phyloP scores from a whole-genome alignment of 2,329 filamentous ascomycete species.

The Alternaria infectoria region DNA sequence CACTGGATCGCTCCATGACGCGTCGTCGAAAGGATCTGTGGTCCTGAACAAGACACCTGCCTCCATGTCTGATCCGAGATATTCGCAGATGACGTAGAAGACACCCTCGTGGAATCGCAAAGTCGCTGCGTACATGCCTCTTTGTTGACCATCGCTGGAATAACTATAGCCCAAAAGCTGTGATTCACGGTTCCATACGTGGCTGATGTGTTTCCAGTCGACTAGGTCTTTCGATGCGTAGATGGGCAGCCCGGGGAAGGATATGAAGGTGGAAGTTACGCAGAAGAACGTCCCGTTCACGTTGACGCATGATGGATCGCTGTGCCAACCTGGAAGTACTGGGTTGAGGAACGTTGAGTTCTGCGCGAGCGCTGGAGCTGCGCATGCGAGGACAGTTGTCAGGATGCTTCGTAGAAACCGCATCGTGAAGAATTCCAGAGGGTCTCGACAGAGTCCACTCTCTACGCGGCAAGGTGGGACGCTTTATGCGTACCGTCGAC shows the following conservation, averaged over 20 bases:
- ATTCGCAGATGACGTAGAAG: slow-evolving; percentile 30
- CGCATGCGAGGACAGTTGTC: neutral
- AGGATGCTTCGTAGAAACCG: neutral
- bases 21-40: slow-evolving; percentile 19
- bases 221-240: slow-evolving; percentile 57
- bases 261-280: slow-evolving; percentile 59
- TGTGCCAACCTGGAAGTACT: slow-evolving; percentile 58
- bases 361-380: neutral
- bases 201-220: slow-evolving; percentile 18
- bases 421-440: neutral
- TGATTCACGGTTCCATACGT: slow-evolving; percentile 24
- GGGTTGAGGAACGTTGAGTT: slow-evolving; percentile 47
- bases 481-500: neutral
- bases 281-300: slow-evolving; percentile 54
- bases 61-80: slow-evolving; percentile 3
- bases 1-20: slow-evolving; percentile 24
- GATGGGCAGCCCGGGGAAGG: slow-evolving; percentile 60
- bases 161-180: slow-evolving; percentile 23
- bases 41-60: slow-evolving; percentile 21
- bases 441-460: neutral
- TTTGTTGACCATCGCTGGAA: slow-evolving; percentile 9
- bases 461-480: neutral
- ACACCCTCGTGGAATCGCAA: slow-evolving; percentile 29
- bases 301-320: slow-evolving; percentile 55
- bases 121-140: slow-evolving; percentile 32